A percentile compares a stretch with the other conserved stretches of the same genome.
Conservation (phyloP, 331 rosid genomes). For the Dryas integrifolia region DNA sequence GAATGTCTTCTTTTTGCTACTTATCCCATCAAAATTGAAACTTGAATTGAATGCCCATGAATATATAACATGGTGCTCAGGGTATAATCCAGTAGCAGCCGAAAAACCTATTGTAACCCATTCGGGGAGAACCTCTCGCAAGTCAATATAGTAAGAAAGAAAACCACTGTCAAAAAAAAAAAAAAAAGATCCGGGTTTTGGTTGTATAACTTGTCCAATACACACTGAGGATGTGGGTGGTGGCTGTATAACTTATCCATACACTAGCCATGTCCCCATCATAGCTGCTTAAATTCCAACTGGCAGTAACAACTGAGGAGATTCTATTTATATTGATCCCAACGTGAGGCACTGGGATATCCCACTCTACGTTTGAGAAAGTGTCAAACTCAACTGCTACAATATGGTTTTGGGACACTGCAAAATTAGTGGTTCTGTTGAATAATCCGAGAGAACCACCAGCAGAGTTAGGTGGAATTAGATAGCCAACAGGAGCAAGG, state of each 20-base stretch:
- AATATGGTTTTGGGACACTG: constrained; percentile 14
- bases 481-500: constrained; percentile 25
- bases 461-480: constrained; percentile 31
- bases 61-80: no score
- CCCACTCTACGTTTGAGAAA: neutral
- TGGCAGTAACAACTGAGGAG: neutral
- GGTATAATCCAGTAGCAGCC: constrained; percentile 8
- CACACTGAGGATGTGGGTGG: constrained; percentile 24
- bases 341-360: no score
- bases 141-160: constrained; percentile 31
- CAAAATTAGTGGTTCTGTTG: constrained; percentile 21
- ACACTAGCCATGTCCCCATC: no score
- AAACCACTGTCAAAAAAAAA: neutral
- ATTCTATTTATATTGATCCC: constrained; percentile 26
- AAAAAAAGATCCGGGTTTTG: no score
- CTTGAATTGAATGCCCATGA: no score
- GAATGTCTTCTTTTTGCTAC: no score
- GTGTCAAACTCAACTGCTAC: constrained; percentile 38
- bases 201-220: constrained; percentile 2
- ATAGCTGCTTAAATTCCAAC: no score
- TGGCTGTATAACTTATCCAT: no score
- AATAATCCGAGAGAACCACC: constrained; percentile 28
- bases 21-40: no score
- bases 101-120: constrained; percentile 39
- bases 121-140: constrained; percentile 29